Base-by-base conservation (phyloP, 139 green algal species). In the Chlorella ohadii region DNA sequence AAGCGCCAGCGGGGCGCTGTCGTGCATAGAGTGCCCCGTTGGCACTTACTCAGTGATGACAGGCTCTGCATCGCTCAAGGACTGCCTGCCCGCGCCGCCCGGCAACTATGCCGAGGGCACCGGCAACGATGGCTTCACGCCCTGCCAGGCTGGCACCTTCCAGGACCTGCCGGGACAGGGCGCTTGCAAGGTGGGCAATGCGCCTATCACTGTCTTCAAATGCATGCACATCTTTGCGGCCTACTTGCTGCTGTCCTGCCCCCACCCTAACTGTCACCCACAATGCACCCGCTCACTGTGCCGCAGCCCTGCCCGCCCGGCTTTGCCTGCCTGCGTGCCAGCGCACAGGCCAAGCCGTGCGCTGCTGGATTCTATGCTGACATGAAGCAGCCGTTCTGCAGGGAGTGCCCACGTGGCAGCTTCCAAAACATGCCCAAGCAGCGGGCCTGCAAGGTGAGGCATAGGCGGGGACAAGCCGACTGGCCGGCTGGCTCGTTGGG, bases 1-100 rank as follows among this genome's bases (percentile, higher is more conserved):
- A 34, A 22, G 16, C 66, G 36, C 34, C 33, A 39, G 33, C 19
- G 66, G 66, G 15, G 27, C 33, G 16, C 17, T 41, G 0, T 17
- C 22, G 13, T 73, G 66, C 66, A 73, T 27, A 11, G 66, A 73
- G 34, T 73, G 66, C 66, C 66, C 66, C 34, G 66, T 44, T 16
- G 66, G 66, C 66, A 73, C 66, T 22, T 73, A 73, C 66, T 47
- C 66, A 36, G 66, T 47, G 17, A 73, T 73, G 66, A 73, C 66
- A 23, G 66, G 66, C 16, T 73, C 66, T 20, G 41, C 66, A 16
- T 44, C 34, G 34, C 34, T 44, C 33, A 20, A 20, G 3, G 66
- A 36, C 66, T 73, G 66, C 66, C n/a, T 73, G 34, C 66, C 34
- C 0, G 66, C 66, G 20, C 66, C 66, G 16, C 20, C 33, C 34